Percentiles rank a stretch among this genome's conserved stretches.
Conservation (phyloP, 352 stramenopile species). For the Pythium vanterpoolii region DNA sequence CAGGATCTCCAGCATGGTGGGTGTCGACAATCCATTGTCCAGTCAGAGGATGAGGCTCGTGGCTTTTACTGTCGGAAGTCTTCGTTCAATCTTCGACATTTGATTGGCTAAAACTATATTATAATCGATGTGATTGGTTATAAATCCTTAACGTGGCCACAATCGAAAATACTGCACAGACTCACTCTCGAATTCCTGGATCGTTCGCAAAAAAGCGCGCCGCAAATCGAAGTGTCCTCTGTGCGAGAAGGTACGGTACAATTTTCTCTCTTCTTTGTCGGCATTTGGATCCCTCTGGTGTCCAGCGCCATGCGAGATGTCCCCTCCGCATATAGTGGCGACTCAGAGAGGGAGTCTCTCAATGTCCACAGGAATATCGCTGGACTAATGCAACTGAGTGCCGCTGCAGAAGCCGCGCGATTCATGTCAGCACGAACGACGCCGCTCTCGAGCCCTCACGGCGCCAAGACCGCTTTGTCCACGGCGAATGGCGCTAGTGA, state of each 20-base stretch:
- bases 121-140: slow-evolving; percentile 2
- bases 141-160: neutral
- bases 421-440: slow-evolving; percentile 1
- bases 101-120: too few species aligned
- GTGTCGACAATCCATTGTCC: too few species aligned
- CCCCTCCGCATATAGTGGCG: neutral
- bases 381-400: slow-evolving; percentile 58
- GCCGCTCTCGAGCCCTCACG: neutral
- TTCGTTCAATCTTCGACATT: too few species aligned
- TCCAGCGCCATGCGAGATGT: neutral
- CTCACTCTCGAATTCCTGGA: neutral
- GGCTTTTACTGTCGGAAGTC: too few species aligned
- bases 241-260: slow-evolving; percentile 22
- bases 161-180: neutral
- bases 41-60: too few species aligned
- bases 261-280: neutral
- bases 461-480: neutral
- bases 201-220: slow-evolving; percentile 14
- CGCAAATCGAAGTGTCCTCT: neutral
- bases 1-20: too few species aligned
- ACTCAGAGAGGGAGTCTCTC: neutral
- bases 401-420: slow-evolving; percentile 26
- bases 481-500: neutral
- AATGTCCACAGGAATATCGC: neutral
- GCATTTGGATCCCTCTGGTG: neutral